Evolutionary conservation across 1,284 basidiomycete genomes (phyloP), one percentile per base, ranked within the genome.

Genomic region (Puccinia novopanici): DNA sequence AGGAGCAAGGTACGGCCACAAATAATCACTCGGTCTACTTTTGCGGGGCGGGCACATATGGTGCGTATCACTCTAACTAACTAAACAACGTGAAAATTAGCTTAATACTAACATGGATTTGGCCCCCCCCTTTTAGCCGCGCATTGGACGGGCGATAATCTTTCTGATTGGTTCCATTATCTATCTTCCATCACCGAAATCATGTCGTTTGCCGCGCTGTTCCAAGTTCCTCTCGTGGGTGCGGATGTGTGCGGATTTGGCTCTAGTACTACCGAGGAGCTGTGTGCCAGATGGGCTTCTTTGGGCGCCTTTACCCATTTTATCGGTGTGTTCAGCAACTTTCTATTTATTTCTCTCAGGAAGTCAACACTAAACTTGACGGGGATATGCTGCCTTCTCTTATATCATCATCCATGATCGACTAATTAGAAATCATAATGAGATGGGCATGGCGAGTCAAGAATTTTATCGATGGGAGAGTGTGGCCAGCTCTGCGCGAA

Each of bases 221-320:
- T 89, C 84, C 90, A 91, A 82, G 85, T 91, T 3, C 90, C 90
- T 0, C 90, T 91, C 89, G 89, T 91, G 63, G 91, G 91, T 0
- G 88, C 88, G 79, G 91, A 92, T 85, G 89, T 91, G 30, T 92
- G 82, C 61, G 80, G 76, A 67, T 82, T 82, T 89, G 89, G 88
- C 82, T 89, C 84, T 9, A 87, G 91, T 83, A 90, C 90, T 5
- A 91, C 90, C 0, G 90, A 90, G 84, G 88, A 86, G 1, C 85
- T 91, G 0, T 91, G 90, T 82, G 89, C 90, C 27, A 89, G 92
- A 30, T 93, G 92, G 92, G 90, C 89, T 0, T 90, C 87, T 87
- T 87, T 93, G 15, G 88, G 90, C 0, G 92, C 92, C 0, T 91
- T 85, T 90, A 90, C 85, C 90, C 90, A 0, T 91, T 91, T 86